Conservation (phyloP, 441 rosid species). For the Adansonia rubrostipa region DNA sequence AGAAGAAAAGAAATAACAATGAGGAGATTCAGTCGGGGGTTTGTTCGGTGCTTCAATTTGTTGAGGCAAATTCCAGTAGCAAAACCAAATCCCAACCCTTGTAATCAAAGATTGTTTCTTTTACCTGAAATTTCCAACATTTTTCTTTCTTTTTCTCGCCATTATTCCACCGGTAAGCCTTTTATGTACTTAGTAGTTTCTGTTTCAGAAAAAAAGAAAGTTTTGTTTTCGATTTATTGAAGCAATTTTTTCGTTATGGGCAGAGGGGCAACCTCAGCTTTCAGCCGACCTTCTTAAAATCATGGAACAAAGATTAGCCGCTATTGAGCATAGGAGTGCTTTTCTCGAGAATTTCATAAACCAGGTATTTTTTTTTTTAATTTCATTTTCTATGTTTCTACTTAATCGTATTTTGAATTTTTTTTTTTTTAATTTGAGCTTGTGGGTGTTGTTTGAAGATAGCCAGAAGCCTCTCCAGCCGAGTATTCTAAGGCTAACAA, state of each 20-base stretch:
- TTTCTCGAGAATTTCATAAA: slow-evolving; percentile 65
- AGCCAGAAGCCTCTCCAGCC: slow-evolving; percentile 80
- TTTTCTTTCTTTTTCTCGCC: slow-evolving; percentile 36
- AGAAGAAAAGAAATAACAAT: slow-evolving; percentile 12
- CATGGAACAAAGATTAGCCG: slow-evolving; percentile 71
- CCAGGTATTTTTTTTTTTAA: slow-evolving; percentile 45
- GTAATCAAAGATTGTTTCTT: slow-evolving; percentile 29
- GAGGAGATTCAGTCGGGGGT: slow-evolving; percentile 33
- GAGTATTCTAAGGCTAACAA: slow-evolving; percentile 82
- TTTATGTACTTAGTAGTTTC: not conserved
- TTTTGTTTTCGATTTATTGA: slow-evolving; percentile 21
- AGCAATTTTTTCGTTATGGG: slow-evolving; percentile 21
- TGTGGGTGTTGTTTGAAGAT: slow-evolving; percentile 62
- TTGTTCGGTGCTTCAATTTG: slow-evolving; percentile 30
- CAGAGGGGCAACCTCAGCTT: slow-evolving; percentile 58
- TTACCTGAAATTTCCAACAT: slow-evolving; percentile 26
- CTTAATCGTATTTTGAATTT: not conserved
- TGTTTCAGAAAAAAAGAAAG: not conserved
- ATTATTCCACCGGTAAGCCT: slow-evolving; percentile 51
- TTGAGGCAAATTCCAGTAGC: slow-evolving; percentile 32
- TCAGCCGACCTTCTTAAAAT: slow-evolving; percentile 75
- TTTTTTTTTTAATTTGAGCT: slow-evolving; percentile 1
- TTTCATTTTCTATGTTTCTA: not conserved
- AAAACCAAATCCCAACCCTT: slow-evolving; percentile 26
- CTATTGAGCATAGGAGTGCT: slow-evolving; percentile 66